Evolutionary conservation across 2,329 filamentous ascomycete genomes (phyloP).

Genomic region (Tolypocladium paradoxum): DNA sequence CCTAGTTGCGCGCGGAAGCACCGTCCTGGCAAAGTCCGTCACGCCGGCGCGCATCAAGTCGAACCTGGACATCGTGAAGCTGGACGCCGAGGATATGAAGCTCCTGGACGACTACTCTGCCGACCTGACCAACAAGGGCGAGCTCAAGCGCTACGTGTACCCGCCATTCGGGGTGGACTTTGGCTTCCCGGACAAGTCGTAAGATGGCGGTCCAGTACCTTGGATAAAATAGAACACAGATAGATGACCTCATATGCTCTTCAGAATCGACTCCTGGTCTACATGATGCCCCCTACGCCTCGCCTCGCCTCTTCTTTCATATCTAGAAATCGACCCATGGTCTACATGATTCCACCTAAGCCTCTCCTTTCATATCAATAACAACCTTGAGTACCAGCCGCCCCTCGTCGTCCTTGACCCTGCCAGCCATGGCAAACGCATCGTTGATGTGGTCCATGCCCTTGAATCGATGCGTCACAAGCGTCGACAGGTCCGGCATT

Average conservation of each 20-base stretch:
- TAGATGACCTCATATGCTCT: neutral
- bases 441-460: conserved; percentile 52
- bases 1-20: conserved; percentile 55
- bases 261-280: neutral
- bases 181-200: conserved; percentile 59
- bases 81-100: conserved; percentile 52
- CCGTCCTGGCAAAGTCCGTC: conserved; percentile 65
- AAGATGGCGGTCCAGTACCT: conserved; percentile 4
- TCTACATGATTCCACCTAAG: neutral
- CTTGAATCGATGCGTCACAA: conserved; percentile 60
- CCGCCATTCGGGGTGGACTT: conserved; percentile 59
- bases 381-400: conserved; percentile 68
- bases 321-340: conserved; percentile 19
- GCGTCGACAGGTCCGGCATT: conserved; percentile 53
- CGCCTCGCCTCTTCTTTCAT: conserved; percentile 19
- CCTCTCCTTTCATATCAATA: conserved; percentile 31
- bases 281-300: neutral
- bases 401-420: conserved; percentile 57
- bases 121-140: conserved; percentile 35
- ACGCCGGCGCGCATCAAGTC: conserved; percentile 57
- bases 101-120: conserved; percentile 47
- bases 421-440: conserved; percentile 63
- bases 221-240: neutral
- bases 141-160: conserved; percentile 53
- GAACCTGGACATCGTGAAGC: conserved; percentile 55